Evolutionary conservation across 495 filamentous ascomycete genomes (phyloP), one percentile per base, ranked within the genome.

Genomic region (Jackrogersella minutella): DNA sequence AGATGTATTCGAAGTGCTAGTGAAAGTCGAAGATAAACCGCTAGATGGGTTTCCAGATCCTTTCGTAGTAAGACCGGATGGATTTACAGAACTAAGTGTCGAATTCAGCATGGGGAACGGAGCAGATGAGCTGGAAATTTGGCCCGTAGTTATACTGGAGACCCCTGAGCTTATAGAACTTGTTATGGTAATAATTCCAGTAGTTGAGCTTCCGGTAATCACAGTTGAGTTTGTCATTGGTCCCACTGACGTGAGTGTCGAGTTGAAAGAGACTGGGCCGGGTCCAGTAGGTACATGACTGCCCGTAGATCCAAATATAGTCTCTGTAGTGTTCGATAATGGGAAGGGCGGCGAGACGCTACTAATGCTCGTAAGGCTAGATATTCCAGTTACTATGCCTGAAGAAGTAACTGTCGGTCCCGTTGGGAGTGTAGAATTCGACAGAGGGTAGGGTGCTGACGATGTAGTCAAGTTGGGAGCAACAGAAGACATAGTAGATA

Each of bases 61-160:
- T 13, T 62, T 58, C 13, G 61, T 51, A 13, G 17, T 51, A 13
- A 51, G 13, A 19, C 21, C 36, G 0, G 53, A 49, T 13, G 44
- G 10, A 14, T 13, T 55, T 21, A 51, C 39, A 1, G 50, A 51
- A 17, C 21, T 28, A 8, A 16, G 22, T 28, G 58, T 74, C 21
- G 66, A 68, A 59, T 74, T 74, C 8, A 66, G 31, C 28, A 72
- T 40, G 5, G 70, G 65, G 41, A 72, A 73, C n/a, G 72, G 62
- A 34, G 41, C 52, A 6, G 52, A 55, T 33, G 50, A 51, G 17
- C 50, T n/a, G 19, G 59, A n/a, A 28, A 17, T 36, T 21, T 59
- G 47, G 3, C 49, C 16, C 26, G 54, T 59, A 34, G n/a, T 5
- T 10, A 46, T 59, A 19, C 44, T 62, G 19, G 30, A 44, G 36